A percentile compares a stretch with the other conserved stretches of the same genome.
phyloP scores from a whole-genome alignment of 2,329 filamentous ascomycete species.

The Aspergillus persii region DNA sequence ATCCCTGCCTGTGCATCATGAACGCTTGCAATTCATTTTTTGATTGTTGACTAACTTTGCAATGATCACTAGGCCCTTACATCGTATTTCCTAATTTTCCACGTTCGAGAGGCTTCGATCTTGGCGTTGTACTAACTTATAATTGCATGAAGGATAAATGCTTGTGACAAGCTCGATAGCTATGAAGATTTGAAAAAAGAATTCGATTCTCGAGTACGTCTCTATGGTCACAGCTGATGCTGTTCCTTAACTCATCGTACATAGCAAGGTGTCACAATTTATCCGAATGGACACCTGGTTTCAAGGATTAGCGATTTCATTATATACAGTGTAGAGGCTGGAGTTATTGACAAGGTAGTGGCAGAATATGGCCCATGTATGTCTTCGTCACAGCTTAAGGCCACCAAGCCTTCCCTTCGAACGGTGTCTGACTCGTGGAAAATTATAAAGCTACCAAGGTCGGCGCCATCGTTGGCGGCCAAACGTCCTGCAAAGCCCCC shows the following conservation, averaged over 20 bases:
- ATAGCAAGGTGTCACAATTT: slow-evolving; percentile 82
- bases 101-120: slow-evolving; percentile 1
- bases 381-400: slow-evolving; percentile 32
- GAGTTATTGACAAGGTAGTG: slow-evolving; percentile 82
- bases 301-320: slow-evolving; percentile 97
- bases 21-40: not conserved
- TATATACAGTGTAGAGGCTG: slow-evolving; percentile 97
- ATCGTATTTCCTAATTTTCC: slow-evolving; percentile 5
- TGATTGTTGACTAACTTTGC: slow-evolving; percentile 3
- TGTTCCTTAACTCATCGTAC: slow-evolving; percentile 37
- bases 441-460: slow-evolving; percentile 75
- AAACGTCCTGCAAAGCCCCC: slow-evolving; percentile 97
- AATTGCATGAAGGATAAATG: slow-evolving; percentile 70
- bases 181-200: slow-evolving; percentile 77
- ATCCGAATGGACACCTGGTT: slow-evolving; percentile 91
- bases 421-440: slow-evolving; percentile 25
- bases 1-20: not conserved
- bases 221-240: slow-evolving; percentile 36
- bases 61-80: slow-evolving; percentile 1
- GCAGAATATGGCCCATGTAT: slow-evolving; percentile 89
- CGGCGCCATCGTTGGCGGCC: slow-evolving; percentile 91
- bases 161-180: slow-evolving; percentile 89
- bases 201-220: slow-evolving; percentile 81
- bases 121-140: slow-evolving; percentile 25
- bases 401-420: slow-evolving; percentile 1